A percentile compares a stretch with the other conserved stretches of the same genome.
These are phyloP conservation scores for Metarhizium brunneum DNA, from an alignment of 2,329 filamentous ascomycete species.

Conservation along the genomic window DNA sequence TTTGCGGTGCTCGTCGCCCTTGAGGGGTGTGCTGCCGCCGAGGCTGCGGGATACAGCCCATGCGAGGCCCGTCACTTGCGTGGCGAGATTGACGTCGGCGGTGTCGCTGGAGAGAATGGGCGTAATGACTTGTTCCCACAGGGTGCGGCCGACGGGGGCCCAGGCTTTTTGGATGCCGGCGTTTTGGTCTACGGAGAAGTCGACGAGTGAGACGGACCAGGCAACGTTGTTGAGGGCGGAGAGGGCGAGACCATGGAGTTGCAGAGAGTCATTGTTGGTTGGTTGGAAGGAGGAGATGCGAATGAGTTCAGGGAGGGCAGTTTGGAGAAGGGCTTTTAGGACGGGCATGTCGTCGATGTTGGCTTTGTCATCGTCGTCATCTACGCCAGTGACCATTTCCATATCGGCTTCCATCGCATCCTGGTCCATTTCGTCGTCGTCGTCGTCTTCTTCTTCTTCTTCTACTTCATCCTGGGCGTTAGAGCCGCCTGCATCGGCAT, in stretches of 20 bases:
- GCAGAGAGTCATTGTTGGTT: conserved; percentile 29
- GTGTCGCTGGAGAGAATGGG: conserved; percentile 52
- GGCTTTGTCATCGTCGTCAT: conserved; percentile 27
- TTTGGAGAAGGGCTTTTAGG: conserved; percentile 31
- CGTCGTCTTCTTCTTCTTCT: conserved; percentile 19
- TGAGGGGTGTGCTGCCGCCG: conserved; percentile 36
- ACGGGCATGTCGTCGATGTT: conserved; percentile 44
- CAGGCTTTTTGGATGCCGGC: conserved; percentile 43
- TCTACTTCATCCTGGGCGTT: conserved; percentile 23
- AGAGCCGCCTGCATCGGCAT: conserved; percentile 24
- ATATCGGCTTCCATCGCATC: conserved; percentile 55
- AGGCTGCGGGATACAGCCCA: conserved; percentile 55
- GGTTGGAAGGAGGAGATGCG: conserved; percentile 33
- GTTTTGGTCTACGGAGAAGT: conserved; percentile 47
- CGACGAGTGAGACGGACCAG: conserved; percentile 55
- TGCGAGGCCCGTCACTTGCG: conserved; percentile 53
- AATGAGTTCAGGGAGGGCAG: conserved; percentile 34
- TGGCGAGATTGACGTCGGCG: conserved; percentile 52
- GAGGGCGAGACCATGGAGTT: conserved; percentile 44
- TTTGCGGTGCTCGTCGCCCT: conserved; percentile 46
- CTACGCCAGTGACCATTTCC: conserved; percentile 50
- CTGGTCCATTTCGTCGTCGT: conserved; percentile 44
- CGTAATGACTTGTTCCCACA: conserved; percentile 49
- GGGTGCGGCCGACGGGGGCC: conserved; percentile 40
- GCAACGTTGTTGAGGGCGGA: conserved; percentile 57